Evolutionary conservation across 768 basidiomycete genomes (phyloP).

Genomic region (Pholiota molesta): DNA sequence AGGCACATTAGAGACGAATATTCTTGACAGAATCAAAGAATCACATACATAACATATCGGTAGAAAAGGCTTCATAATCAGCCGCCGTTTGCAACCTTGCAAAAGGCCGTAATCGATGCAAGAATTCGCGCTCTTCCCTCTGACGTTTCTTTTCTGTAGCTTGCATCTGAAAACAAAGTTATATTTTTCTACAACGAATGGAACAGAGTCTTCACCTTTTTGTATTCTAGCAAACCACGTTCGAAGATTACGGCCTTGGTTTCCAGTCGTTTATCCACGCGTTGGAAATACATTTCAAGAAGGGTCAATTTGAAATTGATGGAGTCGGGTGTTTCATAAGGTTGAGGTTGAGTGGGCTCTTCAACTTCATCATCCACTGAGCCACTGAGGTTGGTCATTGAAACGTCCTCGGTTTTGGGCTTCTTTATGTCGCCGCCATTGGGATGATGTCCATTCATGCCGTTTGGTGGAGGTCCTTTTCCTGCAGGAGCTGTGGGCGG

Average conservation of each 20-base stretch:
- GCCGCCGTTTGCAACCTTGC: constrained; percentile 87
- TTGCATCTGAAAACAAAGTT: constrained; percentile 64
- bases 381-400: constrained; percentile 46
- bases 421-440: constrained; percentile 45
- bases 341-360: constrained; percentile 71
- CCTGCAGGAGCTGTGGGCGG: constrained; percentile 35
- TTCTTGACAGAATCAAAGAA: not conserved
- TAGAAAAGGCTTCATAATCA: constrained; percentile 86
- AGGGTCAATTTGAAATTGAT: constrained; percentile 86
- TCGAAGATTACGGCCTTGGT: constrained; percentile 91
- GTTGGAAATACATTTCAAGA: constrained; percentile 89
- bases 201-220: constrained; percentile 64
- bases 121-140: constrained; percentile 90
- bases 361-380: constrained; percentile 61
- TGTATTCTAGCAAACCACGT: constrained; percentile 88
- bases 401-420: constrained; percentile 50
- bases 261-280: constrained; percentile 83
- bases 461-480: constrained; percentile 45
- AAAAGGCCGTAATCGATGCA: constrained; percentile 89
- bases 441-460: constrained; percentile 47
- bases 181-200: not conserved
- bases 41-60: constrained; percentile 86
- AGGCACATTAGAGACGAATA: constrained; percentile 7
- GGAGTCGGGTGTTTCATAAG: constrained; percentile 83
- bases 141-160: constrained; percentile 88